A percentile compares a stretch with the other conserved stretches of the same genome.
These are phyloP conservation scores for Solanum corneliomulleri DNA, from an alignment of 257 asterid genomes.

Conservation along the genomic window DNA sequence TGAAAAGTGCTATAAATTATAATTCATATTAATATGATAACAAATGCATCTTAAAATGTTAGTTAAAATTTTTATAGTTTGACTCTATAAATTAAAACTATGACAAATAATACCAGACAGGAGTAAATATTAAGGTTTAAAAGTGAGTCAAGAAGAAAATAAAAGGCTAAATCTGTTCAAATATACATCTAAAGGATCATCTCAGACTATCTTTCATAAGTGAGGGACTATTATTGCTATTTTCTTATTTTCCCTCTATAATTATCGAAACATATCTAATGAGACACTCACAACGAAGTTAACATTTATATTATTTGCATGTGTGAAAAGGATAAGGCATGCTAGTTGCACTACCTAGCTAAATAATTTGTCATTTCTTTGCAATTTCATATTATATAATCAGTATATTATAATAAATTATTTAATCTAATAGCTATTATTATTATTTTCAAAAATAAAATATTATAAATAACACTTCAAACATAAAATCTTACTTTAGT, in stretches of 20 bases:
- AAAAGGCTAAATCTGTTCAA: neutral
- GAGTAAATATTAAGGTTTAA: neutral
- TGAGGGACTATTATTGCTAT: neutral
- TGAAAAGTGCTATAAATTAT: no score
- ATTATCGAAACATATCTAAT: neutral
- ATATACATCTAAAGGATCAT: neutral
- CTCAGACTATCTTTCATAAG: neutral
- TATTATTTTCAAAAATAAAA: neutral
- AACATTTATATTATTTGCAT: neutral
- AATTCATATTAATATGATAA: no score
- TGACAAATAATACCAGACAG: no score
- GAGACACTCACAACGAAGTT: neutral
- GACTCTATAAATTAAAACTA: fast-evolving
- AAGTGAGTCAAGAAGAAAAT: neutral
- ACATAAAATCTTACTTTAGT: neutral
- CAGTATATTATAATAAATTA: no score
- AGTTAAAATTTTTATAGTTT: no score
- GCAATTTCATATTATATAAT: no score
- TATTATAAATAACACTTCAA: neutral
- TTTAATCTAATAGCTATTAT: no score
- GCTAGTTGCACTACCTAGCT: neutral
- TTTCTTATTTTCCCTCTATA: neutral
- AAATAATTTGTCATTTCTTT: no score
- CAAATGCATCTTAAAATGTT: no score
- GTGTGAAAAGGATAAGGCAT: neutral